Evolutionary conservation across 345 rosid genomes (phyloP), one percentile per base, ranked within the genome.

Genomic region (Salix koriyanagi): DNA sequence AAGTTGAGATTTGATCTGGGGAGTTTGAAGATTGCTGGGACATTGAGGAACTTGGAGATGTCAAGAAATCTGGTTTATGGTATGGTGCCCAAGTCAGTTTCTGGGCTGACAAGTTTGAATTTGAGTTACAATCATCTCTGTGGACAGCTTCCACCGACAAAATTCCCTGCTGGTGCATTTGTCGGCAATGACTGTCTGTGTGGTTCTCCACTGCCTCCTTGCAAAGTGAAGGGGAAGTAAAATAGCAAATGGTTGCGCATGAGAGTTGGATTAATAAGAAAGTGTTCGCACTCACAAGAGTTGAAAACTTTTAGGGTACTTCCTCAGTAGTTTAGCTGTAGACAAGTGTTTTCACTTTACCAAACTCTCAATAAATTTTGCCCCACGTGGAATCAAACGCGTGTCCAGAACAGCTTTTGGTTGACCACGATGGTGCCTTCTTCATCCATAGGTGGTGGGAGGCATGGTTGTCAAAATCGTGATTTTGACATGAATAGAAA

Each of bases 101-200:
- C 89, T 7, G 85, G 89, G 1, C 66, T 91, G 82, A 71, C 73
- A 32, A 82, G 68, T 16, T 52, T 91, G 78, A 87, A 89, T 68
- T 83, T 89, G 44, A 92, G 95, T 64, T 78, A 85, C 42, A 91
- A 91, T 79, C 81, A 87, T 77, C 88, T 92, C 2, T 91, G 97
- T 18, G 94, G 97, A 62, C 74, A 85, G 86, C 79, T 92, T 70
- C 97, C 97, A 32, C 64, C 81, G 11, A 77, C 81, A 2, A 16
- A 44, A 21, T 62, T 25, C 61, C 21, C 48, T 13, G 71, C 9
- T 13, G 6, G 54, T 68, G 71, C 28, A 11, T 8, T 34, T 30
- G 76, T 67, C 48, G 89, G 89, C 1, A 88, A 89, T 48, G 79
- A 81, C 28, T 90, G 93, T 75, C 82, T 90, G 25, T 90, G 93